Evolutionary conservation across 2,329 filamentous ascomycete genomes (phyloP).

Genomic region (Colletotrichum ledebouriae): DNA sequence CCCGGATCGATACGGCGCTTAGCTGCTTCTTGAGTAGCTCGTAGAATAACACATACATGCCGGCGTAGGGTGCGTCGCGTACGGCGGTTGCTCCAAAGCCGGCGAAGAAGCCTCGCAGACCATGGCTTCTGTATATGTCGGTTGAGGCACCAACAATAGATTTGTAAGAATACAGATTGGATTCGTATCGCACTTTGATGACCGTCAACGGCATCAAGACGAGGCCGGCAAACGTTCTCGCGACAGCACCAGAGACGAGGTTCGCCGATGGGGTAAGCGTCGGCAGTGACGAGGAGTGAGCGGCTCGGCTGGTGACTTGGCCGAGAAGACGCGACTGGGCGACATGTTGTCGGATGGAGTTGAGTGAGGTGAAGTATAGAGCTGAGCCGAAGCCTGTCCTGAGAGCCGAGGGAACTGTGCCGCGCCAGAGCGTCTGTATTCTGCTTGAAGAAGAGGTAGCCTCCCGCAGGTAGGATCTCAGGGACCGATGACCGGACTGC

Average conservation of each 20-base stretch:
- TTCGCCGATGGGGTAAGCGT: slow-evolving; percentile 88
- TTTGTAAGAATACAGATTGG: slow-evolving; percentile 84
- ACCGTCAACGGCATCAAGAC: slow-evolving; percentile 96
- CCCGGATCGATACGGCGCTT: slow-evolving; percentile 45
- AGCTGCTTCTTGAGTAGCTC: slow-evolving; percentile 82
- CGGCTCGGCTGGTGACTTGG: slow-evolving; percentile 37
- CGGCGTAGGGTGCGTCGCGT: slow-evolving; percentile 95
- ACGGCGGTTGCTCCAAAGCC: slow-evolving; percentile 95
- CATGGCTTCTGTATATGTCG: slow-evolving; percentile 81
- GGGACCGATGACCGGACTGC: slow-evolving; percentile 80
- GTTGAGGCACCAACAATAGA: slow-evolving; percentile 79
- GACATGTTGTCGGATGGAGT: slow-evolving; percentile 80
- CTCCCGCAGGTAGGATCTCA: slow-evolving; percentile 76
- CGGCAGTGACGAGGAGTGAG: slow-evolving; percentile 79
- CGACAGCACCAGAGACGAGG: slow-evolving; percentile 84
- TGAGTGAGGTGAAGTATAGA: slow-evolving; percentile 92
- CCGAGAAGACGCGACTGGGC: slow-evolving; percentile 46
- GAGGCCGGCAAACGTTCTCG: slow-evolving; percentile 88
- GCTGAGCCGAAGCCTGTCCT: slow-evolving; percentile 94
- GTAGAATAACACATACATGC: slow-evolving; percentile 94
- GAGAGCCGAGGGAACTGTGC: slow-evolving; percentile 91
- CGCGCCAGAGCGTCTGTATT: slow-evolving; percentile 87
- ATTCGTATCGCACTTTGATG: slow-evolving; percentile 96
- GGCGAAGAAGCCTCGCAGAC: slow-evolving; percentile 87
- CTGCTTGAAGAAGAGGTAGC: slow-evolving; percentile 74